Base-by-base conservation (phyloP, 192 early-diverging fungal genomes). In the Coemansia sp. region DNA sequence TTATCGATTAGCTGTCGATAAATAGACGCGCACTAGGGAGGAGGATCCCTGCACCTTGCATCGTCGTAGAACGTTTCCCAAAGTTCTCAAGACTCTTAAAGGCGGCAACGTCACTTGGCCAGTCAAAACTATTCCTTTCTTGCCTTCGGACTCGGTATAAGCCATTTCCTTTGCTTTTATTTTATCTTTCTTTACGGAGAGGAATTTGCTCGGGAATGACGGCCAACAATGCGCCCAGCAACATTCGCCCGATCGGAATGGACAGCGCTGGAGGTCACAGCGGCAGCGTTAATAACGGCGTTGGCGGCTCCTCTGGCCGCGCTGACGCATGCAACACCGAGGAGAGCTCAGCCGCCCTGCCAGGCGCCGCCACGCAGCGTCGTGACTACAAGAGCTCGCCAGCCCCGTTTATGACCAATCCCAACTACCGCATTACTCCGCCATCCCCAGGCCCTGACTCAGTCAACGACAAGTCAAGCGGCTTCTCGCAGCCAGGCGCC, bases 351-450 rank as follows among this genome's bases (percentile, higher is more conserved):
- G 51, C 66, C 55, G 55, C 55, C 55, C 55, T 34, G 29, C 33
- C 55, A 16, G 55, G 55, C 31, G 51, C 66, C 34, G 38, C 49
- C 66, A 36, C 52, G 36, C 51, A 61, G 41, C 44, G 33, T 5
- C 33, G 27, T 34, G 29, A 33, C 55, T 59, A 59, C 55, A 59
- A 63, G 12, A 61, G 65, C 65, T 68, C 66, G 61, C n/a, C 67
- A 3, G 79, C 74, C 18, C 71, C 79, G 18, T 76, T 68, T 61
- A 71, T 82, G 80, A 82, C 75, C 49, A 82, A 82, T 70, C 34
- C 80, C 31, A 82, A 82, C 75, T 82, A 82, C 72, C 80, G 80
- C 62, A 74, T 82, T 36, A 74, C 77, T 16, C 62, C 66, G 64
- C 75, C 75, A 13, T 63, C 65, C 3, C 68, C 72, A 31, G 64